These are phyloP conservation scores for Hyphopichia wangnamkhiaoensis DNA, from an alignment of 1,139 yeast species.

Conservation along the genomic window DNA sequence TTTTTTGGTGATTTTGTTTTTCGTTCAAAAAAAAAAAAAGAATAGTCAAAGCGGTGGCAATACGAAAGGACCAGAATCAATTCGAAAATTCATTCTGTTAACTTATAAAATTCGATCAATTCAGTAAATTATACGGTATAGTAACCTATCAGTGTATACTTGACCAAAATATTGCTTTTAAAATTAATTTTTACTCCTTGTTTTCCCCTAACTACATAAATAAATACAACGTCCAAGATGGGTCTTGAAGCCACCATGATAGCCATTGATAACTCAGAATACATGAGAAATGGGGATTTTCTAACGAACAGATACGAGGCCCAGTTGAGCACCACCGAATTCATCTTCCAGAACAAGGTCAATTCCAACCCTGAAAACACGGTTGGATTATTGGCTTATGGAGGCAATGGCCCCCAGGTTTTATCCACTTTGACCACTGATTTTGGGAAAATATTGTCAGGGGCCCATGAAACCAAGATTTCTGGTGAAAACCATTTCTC, in stretches of 20 bases:
- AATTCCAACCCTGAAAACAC: slow-evolving; percentile 92
- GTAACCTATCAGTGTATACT: no score
- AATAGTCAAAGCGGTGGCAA: slow-evolving; percentile 15
- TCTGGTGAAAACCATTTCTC: slow-evolving; percentile 69
- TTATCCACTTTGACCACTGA: slow-evolving; percentile 86
- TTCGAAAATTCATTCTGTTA: no score
- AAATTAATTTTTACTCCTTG: no score
- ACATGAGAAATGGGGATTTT: slow-evolving; percentile 93
- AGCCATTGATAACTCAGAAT: slow-evolving; percentile 94
- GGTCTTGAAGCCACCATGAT: slow-evolving; percentile 96
- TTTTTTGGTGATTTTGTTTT: slow-evolving; percentile 1
- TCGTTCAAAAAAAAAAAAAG: neutral
- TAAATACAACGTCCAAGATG: slow-evolving; percentile 42
- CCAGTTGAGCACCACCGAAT: slow-evolving; percentile 88
- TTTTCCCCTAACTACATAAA: no score
- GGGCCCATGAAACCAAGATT: slow-evolving; percentile 80
- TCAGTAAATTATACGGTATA: no score
- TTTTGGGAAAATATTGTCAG: slow-evolving; percentile 84
- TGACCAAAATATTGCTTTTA: no score
- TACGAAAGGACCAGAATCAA: neutral
- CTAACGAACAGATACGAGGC: slow-evolving; percentile 89
- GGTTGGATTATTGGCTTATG: slow-evolving; percentile 86
- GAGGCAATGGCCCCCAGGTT: slow-evolving; percentile 84
- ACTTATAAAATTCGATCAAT: no score
- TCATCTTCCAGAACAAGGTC: slow-evolving; percentile 82